Evolutionary conservation across 1,284 basidiomycete species (phyloP).

Genomic region (Apiotrichum gamsii): DNA sequence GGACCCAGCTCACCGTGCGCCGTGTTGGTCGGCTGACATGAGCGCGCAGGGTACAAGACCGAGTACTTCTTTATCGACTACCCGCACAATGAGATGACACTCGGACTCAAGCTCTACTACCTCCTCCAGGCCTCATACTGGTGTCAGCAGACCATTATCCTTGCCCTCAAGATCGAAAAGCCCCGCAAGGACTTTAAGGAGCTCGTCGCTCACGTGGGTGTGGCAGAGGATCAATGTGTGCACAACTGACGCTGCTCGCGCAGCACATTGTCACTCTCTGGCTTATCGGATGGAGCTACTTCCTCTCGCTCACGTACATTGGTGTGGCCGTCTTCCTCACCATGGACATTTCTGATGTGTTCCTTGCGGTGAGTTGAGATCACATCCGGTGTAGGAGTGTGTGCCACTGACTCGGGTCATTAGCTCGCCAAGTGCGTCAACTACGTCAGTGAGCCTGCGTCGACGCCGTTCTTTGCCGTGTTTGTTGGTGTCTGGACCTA

Average conservation of each 20-base stretch:
- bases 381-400: no score
- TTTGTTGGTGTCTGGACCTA: slow-evolving; percentile 82
- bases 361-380: slow-evolving; percentile 66
- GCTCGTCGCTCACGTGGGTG: slow-evolving; percentile 58
- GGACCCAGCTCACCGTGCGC: no score
- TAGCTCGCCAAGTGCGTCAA: slow-evolving; percentile 80
- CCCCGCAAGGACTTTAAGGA: slow-evolving; percentile 87
- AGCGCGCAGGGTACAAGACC: slow-evolving; percentile 59
- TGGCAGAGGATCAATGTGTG: no score
- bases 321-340: slow-evolving; percentile 90
- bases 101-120: slow-evolving; percentile 84
- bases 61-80: slow-evolving; percentile 79
- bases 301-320: slow-evolving; percentile 71
- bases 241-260: slow-evolving; percentile 5
- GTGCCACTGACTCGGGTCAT: no score
- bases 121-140: slow-evolving; percentile 85
- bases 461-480: slow-evolving; percentile 59
- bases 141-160: slow-evolving; percentile 86
- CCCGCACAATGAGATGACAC: slow-evolving; percentile 82
- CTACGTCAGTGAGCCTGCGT: slow-evolving; percentile 67
- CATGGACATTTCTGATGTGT: slow-evolving; percentile 92
- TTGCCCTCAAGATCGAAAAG: slow-evolving; percentile 80
- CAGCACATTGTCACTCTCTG: slow-evolving; percentile 93
- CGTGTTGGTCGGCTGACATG: neutral
- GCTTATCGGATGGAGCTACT: slow-evolving; percentile 90